Conservation (phyloP, 169 alveolate genomes). For the Plasmodium chabaudi region DNA sequence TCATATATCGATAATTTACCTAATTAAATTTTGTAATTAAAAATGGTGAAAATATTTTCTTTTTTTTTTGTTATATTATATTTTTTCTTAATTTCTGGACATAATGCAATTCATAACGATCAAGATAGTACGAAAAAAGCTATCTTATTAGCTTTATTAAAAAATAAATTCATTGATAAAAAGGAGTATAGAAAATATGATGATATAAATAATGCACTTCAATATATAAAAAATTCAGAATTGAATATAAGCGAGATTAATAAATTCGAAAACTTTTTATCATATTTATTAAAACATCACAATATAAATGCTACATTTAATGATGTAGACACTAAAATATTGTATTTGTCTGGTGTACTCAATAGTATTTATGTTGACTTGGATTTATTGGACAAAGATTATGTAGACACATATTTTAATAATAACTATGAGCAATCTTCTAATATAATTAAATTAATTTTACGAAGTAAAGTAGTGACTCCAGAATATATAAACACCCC, state of each 20-base stretch:
- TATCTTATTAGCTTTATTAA: slow-evolving; percentile 36
- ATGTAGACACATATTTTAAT: slow-evolving; percentile 21
- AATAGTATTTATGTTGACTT: slow-evolving; percentile 40
- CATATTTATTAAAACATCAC: slow-evolving; percentile 16
- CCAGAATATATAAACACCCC: slow-evolving; percentile 14
- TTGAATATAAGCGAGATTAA: slow-evolving; percentile 19
- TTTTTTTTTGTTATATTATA: slow-evolving; percentile 28
- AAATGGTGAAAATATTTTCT: slow-evolving; percentile 12
- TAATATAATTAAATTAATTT: slow-evolving; percentile 43
- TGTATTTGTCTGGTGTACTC: slow-evolving; percentile 49
- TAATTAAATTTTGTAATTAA: background rate
- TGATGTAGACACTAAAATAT: slow-evolving; percentile 33
- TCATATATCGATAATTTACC: no score
- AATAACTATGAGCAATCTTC: slow-evolving; percentile 6
- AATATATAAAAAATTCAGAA: slow-evolving; percentile 13
- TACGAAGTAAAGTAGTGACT: slow-evolving; percentile 25
- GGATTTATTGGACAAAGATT: slow-evolving; percentile 6
- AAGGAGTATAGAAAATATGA: slow-evolving; percentile 18
- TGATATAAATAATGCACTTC: slow-evolving; percentile 27
- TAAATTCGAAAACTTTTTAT: slow-evolving; percentile 48
- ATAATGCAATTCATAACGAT: slow-evolving; percentile 24
- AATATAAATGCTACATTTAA: slow-evolving; percentile 11
- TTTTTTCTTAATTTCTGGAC: slow-evolving; percentile 11
- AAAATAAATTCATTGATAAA: slow-evolving; percentile 42
- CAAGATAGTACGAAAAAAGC: slow-evolving; percentile 37